Base-by-base conservation (phyloP, 371 early-diverging fungal genomes). In the Syncephalastrum racemosum region DNA sequence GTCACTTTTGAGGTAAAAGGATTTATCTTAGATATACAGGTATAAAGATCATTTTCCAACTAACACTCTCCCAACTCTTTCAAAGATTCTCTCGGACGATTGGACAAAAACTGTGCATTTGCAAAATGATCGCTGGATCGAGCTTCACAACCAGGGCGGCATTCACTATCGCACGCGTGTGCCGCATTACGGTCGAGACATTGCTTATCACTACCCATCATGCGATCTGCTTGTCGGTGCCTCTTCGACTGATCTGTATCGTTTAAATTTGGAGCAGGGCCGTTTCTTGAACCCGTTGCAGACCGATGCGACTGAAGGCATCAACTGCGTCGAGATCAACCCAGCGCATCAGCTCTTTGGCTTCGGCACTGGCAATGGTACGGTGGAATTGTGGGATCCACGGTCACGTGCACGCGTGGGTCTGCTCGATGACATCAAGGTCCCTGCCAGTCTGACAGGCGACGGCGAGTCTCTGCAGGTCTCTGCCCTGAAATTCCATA, bases 101-200 rank as follows among this genome's bases (percentile, higher is more conserved):
- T 98, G 97, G 96, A 95, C 95, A 27, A 99, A 99, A 71, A 77
- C 89, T 5, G 95, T 94, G 19, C 87, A 92, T 50, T 73, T 99
- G 70, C 97, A 97, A 73, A 81, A 83, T 41, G 98, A 98, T 71
- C 85, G 98, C 48, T 84, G 90, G n/a, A 68, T 99, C 8, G 99
- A 99, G 79, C 92, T 99, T 61, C 99, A 99, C 68, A 80, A 94
- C 6, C 97, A 96, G 65, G 94, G 91, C 19, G 99, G 98, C 50
- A 76, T 96, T 71, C 97, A 98, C 66, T 97, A 95, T 65, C 82
- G 87, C 54, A 94, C 97, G n/a, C 84, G 97, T 66, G 90, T 99
- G 23, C 99, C 99, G 44, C 90, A 92, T 74, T 96, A 95, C 66
- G 97, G 98, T 10, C 87, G 98, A 22, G 96, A 91, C 62, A 66